A percentile compares a stretch with the other conserved stretches of the same genome.
phyloP scores from a whole-genome alignment of 2,329 filamentous ascomycete genomes.

The Thermothelomyces thermophilus region DNA sequence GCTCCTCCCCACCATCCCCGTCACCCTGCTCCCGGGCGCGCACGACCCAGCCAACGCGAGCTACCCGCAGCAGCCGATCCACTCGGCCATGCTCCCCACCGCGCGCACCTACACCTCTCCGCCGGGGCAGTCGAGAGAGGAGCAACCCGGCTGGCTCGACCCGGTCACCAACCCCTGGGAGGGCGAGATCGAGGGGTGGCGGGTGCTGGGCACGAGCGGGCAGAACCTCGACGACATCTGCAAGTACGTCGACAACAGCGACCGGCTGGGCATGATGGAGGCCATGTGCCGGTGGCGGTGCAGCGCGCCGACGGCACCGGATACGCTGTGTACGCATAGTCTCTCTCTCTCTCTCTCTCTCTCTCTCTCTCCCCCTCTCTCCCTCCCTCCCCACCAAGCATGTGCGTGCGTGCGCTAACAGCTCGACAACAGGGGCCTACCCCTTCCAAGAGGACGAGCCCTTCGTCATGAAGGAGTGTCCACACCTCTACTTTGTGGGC shows the following conservation, averaged over 20 bases:
- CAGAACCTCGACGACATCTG: slow-evolving; percentile 93
- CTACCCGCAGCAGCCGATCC: slow-evolving; percentile 87
- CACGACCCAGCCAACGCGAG: slow-evolving; percentile 83
- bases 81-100: slow-evolving; percentile 81
- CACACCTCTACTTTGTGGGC: slow-evolving; percentile 86
- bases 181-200: slow-evolving; percentile 83
- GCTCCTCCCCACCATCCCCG: slow-evolving; percentile 75
- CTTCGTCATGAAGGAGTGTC: slow-evolving; percentile 77
- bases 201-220: slow-evolving; percentile 77
- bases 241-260: slow-evolving; percentile 76
- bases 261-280: slow-evolving; percentile 85
- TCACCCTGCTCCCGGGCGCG: slow-evolving; percentile 81
- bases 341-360: not conserved
- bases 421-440: slow-evolving; percentile 66
- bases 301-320: slow-evolving; percentile 86
- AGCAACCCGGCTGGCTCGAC: slow-evolving; percentile 69
- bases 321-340: slow-evolving; percentile 84
- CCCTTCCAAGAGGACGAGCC: slow-evolving; percentile 92
- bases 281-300: slow-evolving; percentile 89
- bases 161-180: slow-evolving; percentile 90
- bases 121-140: slow-evolving; percentile 6
- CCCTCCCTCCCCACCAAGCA: not conserved
- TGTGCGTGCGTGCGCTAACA: slow-evolving; percentile 1
- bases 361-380: slow-evolving; percentile 14
- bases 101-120: slow-evolving; percentile 55